A percentile compares a stretch with the other conserved stretches of the same genome.
These are phyloP conservation scores for Sparassis latifolia DNA, from an alignment of 1,284 basidiomycete species.

Conservation along the genomic window DNA sequence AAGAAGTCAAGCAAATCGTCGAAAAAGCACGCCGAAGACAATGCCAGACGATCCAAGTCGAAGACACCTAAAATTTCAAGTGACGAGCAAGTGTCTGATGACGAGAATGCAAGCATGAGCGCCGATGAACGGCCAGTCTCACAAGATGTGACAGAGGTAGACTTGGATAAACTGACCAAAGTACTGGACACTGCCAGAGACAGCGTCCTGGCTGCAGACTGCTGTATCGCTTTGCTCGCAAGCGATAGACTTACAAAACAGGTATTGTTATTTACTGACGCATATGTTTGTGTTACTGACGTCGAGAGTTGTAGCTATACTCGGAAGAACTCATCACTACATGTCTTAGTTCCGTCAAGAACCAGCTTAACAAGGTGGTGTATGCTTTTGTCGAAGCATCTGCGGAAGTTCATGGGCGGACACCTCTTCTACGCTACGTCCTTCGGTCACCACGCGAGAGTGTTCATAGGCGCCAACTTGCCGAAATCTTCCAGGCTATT, in stretches of 20 bases:
- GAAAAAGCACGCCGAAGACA: slow-evolving; percentile 35
- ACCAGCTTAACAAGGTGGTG: slow-evolving; percentile 72
- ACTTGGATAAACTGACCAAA: slow-evolving; percentile 43
- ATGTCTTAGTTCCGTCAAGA: slow-evolving; percentile 74
- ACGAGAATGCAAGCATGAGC: slow-evolving; percentile 24
- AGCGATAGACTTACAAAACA: slow-evolving; percentile 80
- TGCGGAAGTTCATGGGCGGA: slow-evolving; percentile 34
- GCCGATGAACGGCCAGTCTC: slow-evolving; percentile 15
- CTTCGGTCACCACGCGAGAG: slow-evolving; percentile 37
- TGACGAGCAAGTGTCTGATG: slow-evolving; percentile 26
- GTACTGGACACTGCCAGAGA: slow-evolving; percentile 56
- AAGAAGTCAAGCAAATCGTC: slow-evolving; percentile 21
- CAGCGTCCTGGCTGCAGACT: slow-evolving; percentile 76
- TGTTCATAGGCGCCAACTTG: slow-evolving; percentile 45
- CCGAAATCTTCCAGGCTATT: slow-evolving; percentile 62
- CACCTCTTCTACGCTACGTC: slow-evolving; percentile 48
- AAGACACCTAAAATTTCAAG: slow-evolving; percentile 18
- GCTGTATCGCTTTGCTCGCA: slow-evolving; percentile 70
- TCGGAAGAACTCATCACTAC: slow-evolving; percentile 87
- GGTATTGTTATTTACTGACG: slow-evolving; percentile 35
- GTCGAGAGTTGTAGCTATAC: slow-evolving; percentile 50
- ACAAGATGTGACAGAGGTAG: slow-evolving; percentile 37
- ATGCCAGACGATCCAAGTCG: slow-evolving; percentile 23
- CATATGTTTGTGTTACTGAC: neutral
- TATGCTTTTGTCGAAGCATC: slow-evolving; percentile 85